These are phyloP conservation scores for Teratosphaeria viscida DNA, from an alignment of 2,329 filamentous ascomycete species.

Conservation along the genomic window DNA sequence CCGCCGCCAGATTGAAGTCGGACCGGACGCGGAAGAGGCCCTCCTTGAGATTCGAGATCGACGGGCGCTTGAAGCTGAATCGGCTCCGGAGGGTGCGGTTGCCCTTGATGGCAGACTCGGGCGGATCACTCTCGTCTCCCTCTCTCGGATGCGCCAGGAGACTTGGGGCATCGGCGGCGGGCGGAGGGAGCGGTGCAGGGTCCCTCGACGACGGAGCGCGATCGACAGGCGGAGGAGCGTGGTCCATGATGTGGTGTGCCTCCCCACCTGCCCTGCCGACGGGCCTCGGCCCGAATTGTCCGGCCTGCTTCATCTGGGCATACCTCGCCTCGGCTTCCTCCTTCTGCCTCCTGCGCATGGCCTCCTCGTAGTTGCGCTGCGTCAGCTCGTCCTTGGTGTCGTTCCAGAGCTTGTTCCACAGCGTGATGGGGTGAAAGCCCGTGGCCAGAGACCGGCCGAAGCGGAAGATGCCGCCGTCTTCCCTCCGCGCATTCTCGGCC, in stretches of 20 bases:
- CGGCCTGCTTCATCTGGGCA: conserved; percentile 43
- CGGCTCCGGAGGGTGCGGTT: conserved; percentile 11
- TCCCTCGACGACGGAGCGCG: conserved; percentile 6
- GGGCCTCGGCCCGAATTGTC: conserved; percentile 31
- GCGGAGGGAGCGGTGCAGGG: conserved; percentile 2
- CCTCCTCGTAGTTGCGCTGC: conserved; percentile 29
- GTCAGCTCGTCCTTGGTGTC: conserved; percentile 33
- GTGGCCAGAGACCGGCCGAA: conserved; percentile 46
- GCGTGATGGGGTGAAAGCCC: conserved; percentile 43
- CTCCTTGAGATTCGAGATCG: conserved; percentile 21
- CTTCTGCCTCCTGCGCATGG: conserved; percentile 30
- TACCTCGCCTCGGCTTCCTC: conserved; percentile 42
- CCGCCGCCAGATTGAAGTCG: conserved; percentile 18
- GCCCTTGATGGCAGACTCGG: conserved; percentile 9
- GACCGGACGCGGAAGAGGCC: conserved; percentile 25
- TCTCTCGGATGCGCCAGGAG: conserved; percentile 4
- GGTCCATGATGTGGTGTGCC: neutral
- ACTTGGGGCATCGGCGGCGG: conserved; percentile 2
- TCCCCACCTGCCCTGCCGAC: neutral
- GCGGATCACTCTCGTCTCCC: conserved; percentile 14
- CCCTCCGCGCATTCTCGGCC: conserved; percentile 22
- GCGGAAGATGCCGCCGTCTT: conserved; percentile 39
- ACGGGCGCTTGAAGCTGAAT: conserved; percentile 22
- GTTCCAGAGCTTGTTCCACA: conserved; percentile 39
- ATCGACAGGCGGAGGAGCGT: conserved; percentile 14